These are phyloP conservation scores for Blastobotrys muscicola DNA, from an alignment of 805 yeast genomes.

Conservation along the genomic window DNA sequence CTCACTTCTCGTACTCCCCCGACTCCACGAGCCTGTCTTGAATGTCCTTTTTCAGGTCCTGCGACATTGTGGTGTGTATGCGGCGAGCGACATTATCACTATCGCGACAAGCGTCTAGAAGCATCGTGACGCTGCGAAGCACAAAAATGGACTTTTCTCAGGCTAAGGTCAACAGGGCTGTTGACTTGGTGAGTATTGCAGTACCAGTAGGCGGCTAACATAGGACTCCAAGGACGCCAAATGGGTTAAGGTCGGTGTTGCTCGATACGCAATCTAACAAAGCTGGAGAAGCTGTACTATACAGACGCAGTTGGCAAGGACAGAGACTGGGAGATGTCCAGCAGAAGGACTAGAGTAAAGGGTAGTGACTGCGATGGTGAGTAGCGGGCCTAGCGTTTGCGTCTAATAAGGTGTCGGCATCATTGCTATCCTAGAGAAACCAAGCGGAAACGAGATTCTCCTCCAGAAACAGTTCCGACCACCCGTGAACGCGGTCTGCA, in stretches of 20 bases:
- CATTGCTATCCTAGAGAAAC: constrained; percentile 54
- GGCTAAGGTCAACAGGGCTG: constrained; percentile 23
- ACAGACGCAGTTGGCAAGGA: constrained; percentile 26
- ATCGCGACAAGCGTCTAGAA: not conserved
- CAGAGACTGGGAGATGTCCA: constrained; percentile 91
- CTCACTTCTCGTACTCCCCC: constrained; percentile 66
- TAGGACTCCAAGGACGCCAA: constrained; percentile 39
- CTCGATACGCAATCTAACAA: constrained; percentile 13
- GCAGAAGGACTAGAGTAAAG: constrained; percentile 61
- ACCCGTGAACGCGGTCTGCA: constrained; percentile 78
- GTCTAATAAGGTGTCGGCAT: constrained; percentile 55
- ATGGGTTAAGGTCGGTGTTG: constrained; percentile 44
- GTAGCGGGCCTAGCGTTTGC: too few relatives aligned
- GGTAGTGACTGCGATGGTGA: constrained; percentile 62
- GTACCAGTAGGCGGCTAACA: too few relatives aligned
- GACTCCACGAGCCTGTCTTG: constrained; percentile 62
- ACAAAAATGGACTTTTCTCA: constrained; percentile 11
- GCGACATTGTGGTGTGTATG: constrained; percentile 1
- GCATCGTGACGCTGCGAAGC: not conserved
- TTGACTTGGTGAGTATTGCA: constrained; percentile 12
- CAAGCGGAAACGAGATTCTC: constrained; percentile 44
- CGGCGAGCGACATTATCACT: not conserved
- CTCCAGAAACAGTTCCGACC: constrained; percentile 90
- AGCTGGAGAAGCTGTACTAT: constrained; percentile 33
- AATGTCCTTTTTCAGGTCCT: constrained; percentile 37